These are phyloP conservation scores for Lumnitzera racemosa DNA, from an alignment of 345 rosid species.

Conservation along the genomic window DNA sequence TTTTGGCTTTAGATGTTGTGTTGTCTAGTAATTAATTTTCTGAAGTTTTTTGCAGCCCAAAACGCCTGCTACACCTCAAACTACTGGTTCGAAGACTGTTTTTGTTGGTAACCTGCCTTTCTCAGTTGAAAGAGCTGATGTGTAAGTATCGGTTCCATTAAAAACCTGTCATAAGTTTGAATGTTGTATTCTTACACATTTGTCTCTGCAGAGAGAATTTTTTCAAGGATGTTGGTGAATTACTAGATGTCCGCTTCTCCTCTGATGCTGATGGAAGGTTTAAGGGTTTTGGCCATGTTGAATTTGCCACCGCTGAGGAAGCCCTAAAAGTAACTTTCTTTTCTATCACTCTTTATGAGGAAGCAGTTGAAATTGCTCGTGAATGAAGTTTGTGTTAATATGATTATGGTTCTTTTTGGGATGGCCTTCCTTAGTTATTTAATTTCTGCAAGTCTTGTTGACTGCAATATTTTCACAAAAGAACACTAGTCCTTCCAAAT, in stretches of 20 bases:
- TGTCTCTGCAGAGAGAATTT: slow-evolving; percentile 46
- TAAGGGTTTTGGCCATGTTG: slow-evolving; percentile 82
- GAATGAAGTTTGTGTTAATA: neutral
- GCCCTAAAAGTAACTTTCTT: slow-evolving; percentile 49
- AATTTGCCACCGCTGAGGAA: slow-evolving; percentile 57
- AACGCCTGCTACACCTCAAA: slow-evolving; percentile 50
- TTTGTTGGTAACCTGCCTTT: slow-evolving; percentile 68
- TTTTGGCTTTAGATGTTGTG: neutral
- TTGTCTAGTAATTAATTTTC: neutral
- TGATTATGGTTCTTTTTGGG: neutral
- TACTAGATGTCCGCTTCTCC: slow-evolving; percentile 66
- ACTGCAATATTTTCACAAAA: too few relatives aligned
- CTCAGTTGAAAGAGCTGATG: slow-evolving; percentile 42
- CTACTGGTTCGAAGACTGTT: slow-evolving; percentile 50
- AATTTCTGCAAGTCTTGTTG: too few relatives aligned
- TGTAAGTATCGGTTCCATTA: slow-evolving; percentile 36
- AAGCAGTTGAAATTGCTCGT: too few relatives aligned
- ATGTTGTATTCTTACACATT: neutral
- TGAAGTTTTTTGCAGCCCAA: slow-evolving; percentile 37
- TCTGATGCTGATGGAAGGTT: slow-evolving; percentile 37
- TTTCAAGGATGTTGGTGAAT: slow-evolving; percentile 63
- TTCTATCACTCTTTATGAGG: neutral
- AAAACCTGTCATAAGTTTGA: too few relatives aligned
- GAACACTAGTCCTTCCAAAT: too few relatives aligned
- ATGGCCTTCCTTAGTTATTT: neutral